Conservation (phyloP, 2,329 filamentous ascomycete species). For the Alternaria sp. region DNA sequence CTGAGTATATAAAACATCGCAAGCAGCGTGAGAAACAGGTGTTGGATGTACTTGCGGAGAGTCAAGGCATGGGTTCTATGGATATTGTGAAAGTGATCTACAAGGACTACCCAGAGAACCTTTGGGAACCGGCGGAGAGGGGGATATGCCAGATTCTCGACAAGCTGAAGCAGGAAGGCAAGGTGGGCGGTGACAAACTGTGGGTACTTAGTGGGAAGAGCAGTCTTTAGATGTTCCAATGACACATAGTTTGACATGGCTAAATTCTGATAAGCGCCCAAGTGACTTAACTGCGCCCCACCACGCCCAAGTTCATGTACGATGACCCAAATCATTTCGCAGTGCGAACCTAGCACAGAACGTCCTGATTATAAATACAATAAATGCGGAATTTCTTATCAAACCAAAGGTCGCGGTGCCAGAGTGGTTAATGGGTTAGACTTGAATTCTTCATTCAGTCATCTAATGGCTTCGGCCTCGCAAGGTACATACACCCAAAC, state of each 20-base stretch:
- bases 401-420: constrained; percentile 38
- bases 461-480: constrained; percentile 53
- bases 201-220: constrained; percentile 47
- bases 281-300: constrained; percentile 1
- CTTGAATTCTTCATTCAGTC: constrained; percentile 47
- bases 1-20: constrained; percentile 84
- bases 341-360: no score
- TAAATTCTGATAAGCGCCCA: not conserved
- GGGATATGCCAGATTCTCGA: constrained; percentile 79
- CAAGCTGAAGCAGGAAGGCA: constrained; percentile 79
- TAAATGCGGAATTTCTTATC: not conserved
- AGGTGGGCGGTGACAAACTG: constrained; percentile 55
- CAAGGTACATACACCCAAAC: constrained; percentile 34
- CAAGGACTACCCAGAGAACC: constrained; percentile 73
- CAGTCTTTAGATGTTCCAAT: constrained; percentile 29
- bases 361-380: fast-evolving
- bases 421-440: constrained; percentile 54
- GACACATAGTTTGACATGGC: not conserved
- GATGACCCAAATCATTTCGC: not conserved
- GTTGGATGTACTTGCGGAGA: constrained; percentile 44
- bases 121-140: constrained; percentile 77
- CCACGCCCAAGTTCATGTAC: not conserved
- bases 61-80: constrained; percentile 69
- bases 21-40: constrained; percentile 70
- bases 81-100: constrained; percentile 92